Evolutionary conservation across 495 filamentous ascomycete species (phyloP).

Genomic region (Saxophila tyrrhenica): DNA sequence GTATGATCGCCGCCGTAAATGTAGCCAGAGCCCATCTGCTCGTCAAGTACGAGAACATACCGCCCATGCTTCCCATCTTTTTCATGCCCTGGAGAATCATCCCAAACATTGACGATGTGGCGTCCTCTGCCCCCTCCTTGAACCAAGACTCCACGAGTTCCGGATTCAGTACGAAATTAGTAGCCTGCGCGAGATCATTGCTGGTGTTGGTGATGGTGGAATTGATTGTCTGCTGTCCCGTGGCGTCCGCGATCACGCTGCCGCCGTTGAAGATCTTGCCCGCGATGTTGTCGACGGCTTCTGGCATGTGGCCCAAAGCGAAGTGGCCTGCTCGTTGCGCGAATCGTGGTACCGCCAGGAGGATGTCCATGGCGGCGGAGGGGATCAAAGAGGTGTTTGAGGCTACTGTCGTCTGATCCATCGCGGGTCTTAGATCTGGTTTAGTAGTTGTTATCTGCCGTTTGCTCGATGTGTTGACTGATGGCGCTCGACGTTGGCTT

Average conservation of each 20-base stretch:
- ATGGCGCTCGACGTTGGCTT: no score
- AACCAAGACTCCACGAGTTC: slow-evolving; percentile 10
- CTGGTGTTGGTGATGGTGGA: slow-evolving; percentile 25
- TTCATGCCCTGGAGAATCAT: slow-evolving; percentile 2
- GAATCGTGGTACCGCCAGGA: slow-evolving; percentile 45
- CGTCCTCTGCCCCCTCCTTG: slow-evolving; percentile 9
- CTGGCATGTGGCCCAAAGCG: slow-evolving; percentile 46
- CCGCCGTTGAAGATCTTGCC: slow-evolving; percentile 42
- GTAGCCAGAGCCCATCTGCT: slow-evolving; percentile 89
- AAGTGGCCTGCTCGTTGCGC: slow-evolving; percentile 49
- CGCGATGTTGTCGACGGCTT: slow-evolving; percentile 48
- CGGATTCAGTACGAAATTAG: slow-evolving; percentile 25
- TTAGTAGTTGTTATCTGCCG: not conserved
- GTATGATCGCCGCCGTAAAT: slow-evolving; percentile 70
- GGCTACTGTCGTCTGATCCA: slow-evolving; percentile 1
- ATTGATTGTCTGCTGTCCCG: slow-evolving; percentile 23
- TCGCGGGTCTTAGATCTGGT: not conserved
- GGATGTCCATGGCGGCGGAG: slow-evolving; percentile 20
- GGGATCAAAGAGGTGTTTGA: slow-evolving; percentile 20
- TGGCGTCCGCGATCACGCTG: slow-evolving; percentile 49
- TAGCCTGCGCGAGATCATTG: slow-evolving; percentile 24
- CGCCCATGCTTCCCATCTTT: slow-evolving; percentile 45
- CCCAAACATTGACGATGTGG: slow-evolving; percentile 6
- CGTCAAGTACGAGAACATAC: slow-evolving; percentile 81
- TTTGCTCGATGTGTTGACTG: not conserved